Base-by-base conservation (phyloP, 192 early-diverging fungal genomes). In the Linnemannia exigua region DNA sequence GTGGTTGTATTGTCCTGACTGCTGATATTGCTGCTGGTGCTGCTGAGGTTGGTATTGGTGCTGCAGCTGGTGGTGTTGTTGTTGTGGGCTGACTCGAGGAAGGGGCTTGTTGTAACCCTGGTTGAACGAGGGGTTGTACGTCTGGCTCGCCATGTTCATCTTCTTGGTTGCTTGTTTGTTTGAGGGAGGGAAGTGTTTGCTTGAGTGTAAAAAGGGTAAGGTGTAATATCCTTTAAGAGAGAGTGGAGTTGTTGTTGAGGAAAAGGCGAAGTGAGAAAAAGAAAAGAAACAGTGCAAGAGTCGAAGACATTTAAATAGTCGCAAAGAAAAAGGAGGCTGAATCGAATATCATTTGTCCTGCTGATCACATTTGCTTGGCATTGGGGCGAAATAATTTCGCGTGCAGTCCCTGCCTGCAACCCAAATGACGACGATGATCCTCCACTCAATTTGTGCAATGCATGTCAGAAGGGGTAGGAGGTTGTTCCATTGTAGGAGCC, bases 1-100 rank as follows among this genome's bases (percentile, higher is more conserved):
- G 19, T 84, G 82, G 35, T 84, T 84, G 37, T 84, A 84, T 50
- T 84, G 80, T 48, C 75, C 74, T 0, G 38, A 48, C 8, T 74
- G 54, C 31, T 51, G 50, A 48, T 37, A 68, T 25, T 70, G 37
- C 8, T 75, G 74, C 9, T 72, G 68, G 6, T 58, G 44, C 58
- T 79, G 78, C 4, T 58, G 48, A 3, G 28, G 12, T 33, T 44
- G 72, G 44, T 81, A 50, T 8, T 76, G 70, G 28, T 83, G 75
- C 35, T 82, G 81, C 14, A n/a, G 73, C 12, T 81, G 80, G 38
- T 81, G n/a, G 11, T 79, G 78, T 44, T 80, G 79, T 54, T 67
- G 58, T 31, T 71, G 51, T 41, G 76, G 54, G 66, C 70, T 76
- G 52, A 75, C 69, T 67, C 72, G 51, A 8, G 75, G 80, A 20